Base-by-base conservation (phyloP, 345 rosid species). In the Tarenaya hassleriana region DNA sequence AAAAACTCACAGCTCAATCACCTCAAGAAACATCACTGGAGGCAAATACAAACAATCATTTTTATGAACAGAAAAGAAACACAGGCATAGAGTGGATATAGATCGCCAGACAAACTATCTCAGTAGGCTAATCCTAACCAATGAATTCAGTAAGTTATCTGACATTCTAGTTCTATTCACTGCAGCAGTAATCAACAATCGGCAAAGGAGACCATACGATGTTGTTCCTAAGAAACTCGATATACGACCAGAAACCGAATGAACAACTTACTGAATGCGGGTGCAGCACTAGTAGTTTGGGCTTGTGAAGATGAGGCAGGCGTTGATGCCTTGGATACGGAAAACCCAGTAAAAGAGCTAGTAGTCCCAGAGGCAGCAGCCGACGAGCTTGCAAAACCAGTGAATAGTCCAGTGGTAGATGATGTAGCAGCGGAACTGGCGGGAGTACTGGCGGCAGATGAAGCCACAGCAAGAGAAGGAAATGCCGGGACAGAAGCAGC, bases 341-440 rank as follows among this genome's bases (percentile, higher is more conserved):
- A 65, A 75, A 88, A 84, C 31, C 86, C 78, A n/a, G 86, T 75
- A 46, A 77, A 71, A 17, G 94, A 70, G 62, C 79, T 62, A 15
- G 74, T 52, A 60, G 70, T 70, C 53, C 67, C 86, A 3, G 78
- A 43, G 18, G 91, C 67, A 13, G 86, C 55, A 13, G 86, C 55
- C 47, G 73, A 52, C 33, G 67, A 53, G 56, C 56, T 70, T 10
- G 78, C 75, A 68, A 83, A 75, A 46, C 88, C 77, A 24, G 70
- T 47, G 63, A 75, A 77, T 11, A 90, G 75, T 41, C 75, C 64
- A 11, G 71, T 34, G 50, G 69, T 50, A 16, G 49, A 40, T 10
- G 77, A 39, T 32, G 74, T 16, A 61, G 72, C 63, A 69, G 77
- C 47, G 18, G 78, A 66, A 51, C 51, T 53, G 34, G 73, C 52